Evolutionary conservation across 2,329 filamentous ascomycete species (phyloP).

Genomic region (Cercospora nicotianae): DNA sequence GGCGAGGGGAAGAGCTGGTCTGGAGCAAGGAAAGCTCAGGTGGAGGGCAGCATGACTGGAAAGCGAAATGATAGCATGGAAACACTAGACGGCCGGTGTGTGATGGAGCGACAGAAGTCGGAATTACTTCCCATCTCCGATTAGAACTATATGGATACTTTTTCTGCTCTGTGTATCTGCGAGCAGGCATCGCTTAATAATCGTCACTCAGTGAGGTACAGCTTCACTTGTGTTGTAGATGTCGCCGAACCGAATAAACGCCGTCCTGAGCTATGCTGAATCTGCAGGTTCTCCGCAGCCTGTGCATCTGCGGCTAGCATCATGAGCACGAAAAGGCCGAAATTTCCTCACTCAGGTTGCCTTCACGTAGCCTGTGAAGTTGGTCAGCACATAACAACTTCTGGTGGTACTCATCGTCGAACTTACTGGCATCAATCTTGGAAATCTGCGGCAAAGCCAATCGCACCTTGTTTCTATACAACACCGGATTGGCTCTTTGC

Average conservation of each 20-base stretch:
- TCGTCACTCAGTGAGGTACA: not conserved
- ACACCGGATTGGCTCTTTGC: constrained; percentile 72
- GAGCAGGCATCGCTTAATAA: not conserved
- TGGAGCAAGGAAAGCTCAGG: not conserved
- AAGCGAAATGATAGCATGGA: not conserved
- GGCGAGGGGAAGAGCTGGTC: not conserved
- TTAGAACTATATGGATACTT: not conserved
- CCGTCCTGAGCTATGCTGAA: not conserved
- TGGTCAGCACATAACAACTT: constrained; percentile 6
- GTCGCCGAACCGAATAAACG: not conserved
- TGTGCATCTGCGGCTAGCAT: not conserved
- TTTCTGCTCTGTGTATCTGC: not conserved
- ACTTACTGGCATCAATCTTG: constrained; percentile 97
- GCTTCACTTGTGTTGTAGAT: not conserved
- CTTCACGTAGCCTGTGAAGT: constrained; percentile 29
- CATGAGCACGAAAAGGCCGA: not conserved
- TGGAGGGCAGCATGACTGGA: not conserved
- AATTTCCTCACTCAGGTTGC: constrained; percentile 12
- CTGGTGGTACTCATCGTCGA: not conserved
- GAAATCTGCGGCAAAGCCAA: constrained; percentile 81
- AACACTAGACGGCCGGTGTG: not conserved
- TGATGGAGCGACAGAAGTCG: not conserved
- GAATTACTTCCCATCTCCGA: not conserved
- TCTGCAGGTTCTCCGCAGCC: not conserved
- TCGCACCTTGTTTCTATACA: constrained; percentile 92